Base-by-base conservation (phyloP, 768 basidiomycete genomes). In the Atractiella rhizophila region DNA sequence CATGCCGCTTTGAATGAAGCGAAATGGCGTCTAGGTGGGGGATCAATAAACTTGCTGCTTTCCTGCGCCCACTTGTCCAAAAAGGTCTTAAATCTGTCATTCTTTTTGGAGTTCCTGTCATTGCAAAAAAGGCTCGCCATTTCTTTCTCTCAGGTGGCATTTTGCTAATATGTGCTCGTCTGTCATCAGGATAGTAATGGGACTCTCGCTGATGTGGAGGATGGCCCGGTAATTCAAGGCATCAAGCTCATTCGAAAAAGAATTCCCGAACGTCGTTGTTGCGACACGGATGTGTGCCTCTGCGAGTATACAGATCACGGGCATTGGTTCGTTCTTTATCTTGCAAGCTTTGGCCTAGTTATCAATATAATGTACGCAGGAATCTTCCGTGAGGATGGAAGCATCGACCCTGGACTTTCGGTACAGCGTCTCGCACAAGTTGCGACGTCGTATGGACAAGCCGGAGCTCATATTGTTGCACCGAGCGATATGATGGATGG, bases 401-500 rank as follows among this genome's bases (percentile, higher is more conserved):
- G 73, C 3, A 79, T 94, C 58, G 64, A 79, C 58, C 72, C 72
- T 27, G 64, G 61, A 9, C 73, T 73, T 15, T 86, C 81, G 18
- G 79, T 81, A 11, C 63, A 65, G n/a, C 75, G 91, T 46, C 76
- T 98, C 46, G 82, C 81, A 0, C 64, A 91, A 54, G 86, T 98
- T 20, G 83, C 91, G 0, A 64, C 96, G 34, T 73, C 68, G 54
- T 98, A 98, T 50, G 91, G n/a, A n/a, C 45, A 46, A 36, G 91
- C 91, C 0, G 91, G 91, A n/a, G 91, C 83, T 1, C 82, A 96
- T 58, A 83, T 83, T 54, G 86, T 98, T 43, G 91, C 91, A 2
- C 91, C 91, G 6, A 91, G 85, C 54, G 91, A 96, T 59, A 98
- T 98, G 91, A 96, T 96, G 85, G 91, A 98, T 56, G 91, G 88